phyloP scores from a whole-genome alignment of 495 filamentous ascomycete species.

The Trichocladium uniseriatum region DNA sequence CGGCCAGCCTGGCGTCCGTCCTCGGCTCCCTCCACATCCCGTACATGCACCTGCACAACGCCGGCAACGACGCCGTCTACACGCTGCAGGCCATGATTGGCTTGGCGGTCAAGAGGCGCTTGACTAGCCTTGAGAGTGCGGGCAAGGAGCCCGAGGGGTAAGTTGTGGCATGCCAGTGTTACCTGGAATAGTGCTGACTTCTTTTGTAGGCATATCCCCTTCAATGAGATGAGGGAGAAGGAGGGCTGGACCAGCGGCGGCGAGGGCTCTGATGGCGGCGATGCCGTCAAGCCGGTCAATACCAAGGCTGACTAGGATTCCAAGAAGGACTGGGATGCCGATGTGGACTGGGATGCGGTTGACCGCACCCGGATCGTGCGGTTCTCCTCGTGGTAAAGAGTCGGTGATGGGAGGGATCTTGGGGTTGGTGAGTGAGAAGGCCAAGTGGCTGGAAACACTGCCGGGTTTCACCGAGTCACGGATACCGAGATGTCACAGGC shows the following conservation, averaged over 20 bases:
- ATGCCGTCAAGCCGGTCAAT: background rate
- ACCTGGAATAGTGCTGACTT: constrained; percentile 7
- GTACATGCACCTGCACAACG: constrained; percentile 71
- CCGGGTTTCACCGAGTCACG: no score
- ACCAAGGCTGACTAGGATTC: background rate
- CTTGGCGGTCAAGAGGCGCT: constrained; percentile 44
- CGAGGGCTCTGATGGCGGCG: constrained; percentile 26
- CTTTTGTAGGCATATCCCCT: constrained; percentile 7
- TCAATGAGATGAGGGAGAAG: constrained; percentile 14
- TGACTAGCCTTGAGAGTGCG: constrained; percentile 7
- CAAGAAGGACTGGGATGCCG: no score
- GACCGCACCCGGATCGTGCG: no score
- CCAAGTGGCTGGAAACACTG: no score
- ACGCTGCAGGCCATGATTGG: constrained; percentile 68
- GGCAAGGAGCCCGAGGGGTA: constrained; percentile 3
- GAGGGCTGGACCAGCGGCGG: constrained; percentile 23
- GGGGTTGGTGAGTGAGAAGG: no score
- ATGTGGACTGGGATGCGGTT: no score
- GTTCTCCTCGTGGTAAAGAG: no score
- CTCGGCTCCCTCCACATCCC: constrained; percentile 54
- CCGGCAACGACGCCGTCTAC: constrained; percentile 87
- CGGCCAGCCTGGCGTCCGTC: constrained; percentile 48
- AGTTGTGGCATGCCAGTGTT: no score
- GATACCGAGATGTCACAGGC: no score
- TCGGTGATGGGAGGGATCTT: no score